Percentiles rank a stretch among this genome's conserved stretches.
phyloP scores from a whole-genome alignment of 2,329 filamentous ascomycete genomes.

The Diaporthe nobilis region DNA sequence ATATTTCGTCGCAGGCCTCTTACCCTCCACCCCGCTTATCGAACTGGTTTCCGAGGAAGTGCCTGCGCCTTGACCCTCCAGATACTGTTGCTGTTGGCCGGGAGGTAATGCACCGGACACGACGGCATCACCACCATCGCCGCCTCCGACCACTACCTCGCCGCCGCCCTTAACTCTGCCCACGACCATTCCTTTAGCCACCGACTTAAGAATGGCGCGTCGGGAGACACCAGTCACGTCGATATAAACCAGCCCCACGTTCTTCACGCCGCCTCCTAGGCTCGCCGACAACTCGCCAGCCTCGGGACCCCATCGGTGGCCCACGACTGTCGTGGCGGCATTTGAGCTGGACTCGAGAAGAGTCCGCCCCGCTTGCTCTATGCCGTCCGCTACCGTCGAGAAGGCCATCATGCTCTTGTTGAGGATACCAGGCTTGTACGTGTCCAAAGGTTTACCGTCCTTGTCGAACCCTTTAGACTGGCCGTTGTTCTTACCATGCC shows the following conservation, averaged over 20 bases:
- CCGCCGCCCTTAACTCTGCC: conserved; percentile 82
- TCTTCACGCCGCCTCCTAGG: conserved; percentile 90
- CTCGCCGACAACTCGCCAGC: conserved; percentile 83
- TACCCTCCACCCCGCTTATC: conserved; percentile 34
- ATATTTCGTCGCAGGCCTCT: conserved; percentile 37
- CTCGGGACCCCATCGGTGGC: conserved; percentile 90
- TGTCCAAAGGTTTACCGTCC: conserved; percentile 74
- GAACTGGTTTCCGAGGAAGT: conserved; percentile 39
- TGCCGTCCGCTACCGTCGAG: conserved; percentile 92
- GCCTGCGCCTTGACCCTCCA: conserved; percentile 49
- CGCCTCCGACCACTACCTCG: conserved; percentile 80
- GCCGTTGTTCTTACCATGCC: conserved; percentile 70
- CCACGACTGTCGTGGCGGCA: conserved; percentile 88
- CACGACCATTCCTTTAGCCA: conserved; percentile 96
- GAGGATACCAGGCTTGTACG: conserved; percentile 90
- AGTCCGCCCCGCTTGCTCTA: conserved; percentile 87
- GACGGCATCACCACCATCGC: conserved; percentile 55
- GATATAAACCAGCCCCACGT: conserved; percentile 97
- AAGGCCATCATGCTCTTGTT: conserved; percentile 99
- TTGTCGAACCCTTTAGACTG: conserved; percentile 74
- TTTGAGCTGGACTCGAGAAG: conserved; percentile 80
- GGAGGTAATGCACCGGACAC: conserved; percentile 30
- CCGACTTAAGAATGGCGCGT: conserved; percentile 90
- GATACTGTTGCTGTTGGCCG: conserved; percentile 41
- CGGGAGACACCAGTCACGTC: conserved; percentile 94